Evolutionary conservation across 106 monocot species (phyloP), one percentile per base, ranked within the genome.

Genomic region (Phalaenopsis aphrodite): DNA sequence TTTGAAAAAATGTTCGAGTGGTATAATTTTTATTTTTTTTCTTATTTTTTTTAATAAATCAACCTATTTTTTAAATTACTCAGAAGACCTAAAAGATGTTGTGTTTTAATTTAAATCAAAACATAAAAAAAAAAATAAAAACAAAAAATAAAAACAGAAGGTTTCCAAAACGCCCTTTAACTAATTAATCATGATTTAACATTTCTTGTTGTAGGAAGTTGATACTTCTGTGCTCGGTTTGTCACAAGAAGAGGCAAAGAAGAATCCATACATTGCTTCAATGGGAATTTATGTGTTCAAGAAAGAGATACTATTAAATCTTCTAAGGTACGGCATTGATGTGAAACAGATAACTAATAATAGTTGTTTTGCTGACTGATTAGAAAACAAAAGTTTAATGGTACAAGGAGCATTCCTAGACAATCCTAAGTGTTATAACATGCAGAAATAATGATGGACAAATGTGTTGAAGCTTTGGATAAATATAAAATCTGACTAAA

Each of bases 231-330:
- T 94, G 39, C 76, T 96, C 72, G 96, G 94, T 6, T 86, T 96
- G 67, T 87, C 96, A 83, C 66, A 78, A 79, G 92, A 92, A 55
- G 85, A 88, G 79, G 97, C 97, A 75, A 71, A 86, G 74, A 89
- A 89, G 86, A 94, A 94, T 55, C 97, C 97, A 42, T 97, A 94
- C 66, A 94, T 94, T 74, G 97, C 97, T 56, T 97, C 97, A 18
- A 97, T 97, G 97, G 97, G 97, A 45, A 90, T 97, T 12, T 97
- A 94, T 80, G 79, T 97, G 15, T 97, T 97, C 84, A 97, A 94
- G 86, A 97, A 94, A 75, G 97, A 97, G 1, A 85, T 94, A 78
- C 94, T 97, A 85, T 67, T 97, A 58, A 97, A 97, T 81, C 81
- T 97, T 85, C 65, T 97, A 66, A 90, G 96, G 96, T 96, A 89